phyloP scores from a whole-genome alignment of 805 yeast species.

The Pachysolen tannophilus region DNA sequence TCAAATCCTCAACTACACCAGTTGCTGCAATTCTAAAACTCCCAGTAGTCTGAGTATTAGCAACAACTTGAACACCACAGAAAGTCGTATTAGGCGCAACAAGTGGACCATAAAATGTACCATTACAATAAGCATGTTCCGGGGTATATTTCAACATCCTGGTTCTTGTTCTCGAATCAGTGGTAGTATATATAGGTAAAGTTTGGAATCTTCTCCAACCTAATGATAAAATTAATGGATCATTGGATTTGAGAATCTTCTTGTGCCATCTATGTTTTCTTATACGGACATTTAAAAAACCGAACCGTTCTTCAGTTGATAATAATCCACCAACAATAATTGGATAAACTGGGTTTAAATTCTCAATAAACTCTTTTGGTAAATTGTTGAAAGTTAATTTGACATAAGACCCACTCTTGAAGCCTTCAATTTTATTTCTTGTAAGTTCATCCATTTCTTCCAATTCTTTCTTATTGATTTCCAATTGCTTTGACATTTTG shows the following conservation, averaged over 20 bases:
- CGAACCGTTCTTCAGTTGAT: constrained; percentile 88
- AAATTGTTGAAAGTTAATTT: constrained; percentile 73
- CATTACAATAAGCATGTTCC: constrained; percentile 94
- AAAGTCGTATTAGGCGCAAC: constrained; percentile 97
- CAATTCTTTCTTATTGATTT: constrained; percentile 78
- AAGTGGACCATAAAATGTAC: constrained; percentile 93
- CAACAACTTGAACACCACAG: constrained; percentile 88
- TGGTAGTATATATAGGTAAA: constrained; percentile 88
- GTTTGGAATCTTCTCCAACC: constrained; percentile 99
- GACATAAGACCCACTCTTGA: constrained; percentile 88
- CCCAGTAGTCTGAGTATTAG: constrained; percentile 76
- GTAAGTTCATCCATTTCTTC: constrained; percentile 69
- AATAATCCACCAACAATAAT: constrained; percentile 85
- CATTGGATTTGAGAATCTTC: constrained; percentile 89
- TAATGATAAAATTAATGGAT: constrained; percentile 84
- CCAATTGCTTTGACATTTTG: constrained; percentile 92
- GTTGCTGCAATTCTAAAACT: constrained; percentile 95
- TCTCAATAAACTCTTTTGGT: constrained; percentile 86
- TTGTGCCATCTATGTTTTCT: constrained; percentile 99
- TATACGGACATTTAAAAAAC: constrained; percentile 84
- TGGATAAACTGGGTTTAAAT: constrained; percentile 81
- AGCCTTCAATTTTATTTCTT: constrained; percentile 82
- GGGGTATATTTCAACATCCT: constrained; percentile 98
- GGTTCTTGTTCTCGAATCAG: constrained; percentile 95
- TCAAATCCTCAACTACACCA: constrained; percentile 91